phyloP scores from a whole-genome alignment of 1,139 yeast species.

The Suhomyces yuchorum region DNA sequence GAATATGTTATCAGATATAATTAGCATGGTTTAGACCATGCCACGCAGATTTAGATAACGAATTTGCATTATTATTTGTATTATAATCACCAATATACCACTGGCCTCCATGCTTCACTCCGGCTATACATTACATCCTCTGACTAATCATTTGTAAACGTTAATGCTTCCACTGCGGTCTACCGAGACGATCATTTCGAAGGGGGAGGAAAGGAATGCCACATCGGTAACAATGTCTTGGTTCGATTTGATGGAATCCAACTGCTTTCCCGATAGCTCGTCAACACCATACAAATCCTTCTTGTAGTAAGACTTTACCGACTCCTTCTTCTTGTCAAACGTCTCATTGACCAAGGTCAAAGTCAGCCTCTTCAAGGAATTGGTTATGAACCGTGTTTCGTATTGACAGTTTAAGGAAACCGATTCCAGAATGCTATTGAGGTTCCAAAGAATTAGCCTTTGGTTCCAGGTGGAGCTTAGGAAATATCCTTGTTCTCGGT shows the following conservation, averaged over 20 bases:
- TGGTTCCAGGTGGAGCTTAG: slow-evolving; percentile 33
- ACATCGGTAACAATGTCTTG: slow-evolving; percentile 55
- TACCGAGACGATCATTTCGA: slow-evolving; percentile 60
- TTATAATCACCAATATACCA: too few species aligned
- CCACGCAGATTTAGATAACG: too few species aligned
- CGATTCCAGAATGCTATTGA: slow-evolving; percentile 29
- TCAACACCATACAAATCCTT: slow-evolving; percentile 11
- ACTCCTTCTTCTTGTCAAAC: slow-evolving; percentile 9
- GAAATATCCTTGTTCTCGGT: slow-evolving; percentile 18
- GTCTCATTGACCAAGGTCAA: slow-evolving; percentile 16
- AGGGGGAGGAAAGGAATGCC: slow-evolving; percentile 50
- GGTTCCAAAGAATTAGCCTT: slow-evolving; percentile 38
- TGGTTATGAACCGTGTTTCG: slow-evolving; percentile 16
- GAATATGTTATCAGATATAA: too few species aligned
- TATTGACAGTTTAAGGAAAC: slow-evolving; percentile 20
- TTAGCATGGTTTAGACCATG: too few species aligned
- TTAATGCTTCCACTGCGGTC: slow-evolving; percentile 66
- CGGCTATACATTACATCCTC: too few species aligned
- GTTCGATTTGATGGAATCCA: slow-evolving; percentile 26
- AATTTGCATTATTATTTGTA: too few species aligned
- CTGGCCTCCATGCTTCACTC: too few species aligned
- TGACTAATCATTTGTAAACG: slow-evolving; percentile 49
- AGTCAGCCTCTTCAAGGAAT: slow-evolving; percentile 12
- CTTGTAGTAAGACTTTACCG: slow-evolving; percentile 8
- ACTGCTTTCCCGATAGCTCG: slow-evolving; percentile 13